phyloP scores from a whole-genome alignment of 495 filamentous ascomycete species.

The Daldinia concentrica region DNA sequence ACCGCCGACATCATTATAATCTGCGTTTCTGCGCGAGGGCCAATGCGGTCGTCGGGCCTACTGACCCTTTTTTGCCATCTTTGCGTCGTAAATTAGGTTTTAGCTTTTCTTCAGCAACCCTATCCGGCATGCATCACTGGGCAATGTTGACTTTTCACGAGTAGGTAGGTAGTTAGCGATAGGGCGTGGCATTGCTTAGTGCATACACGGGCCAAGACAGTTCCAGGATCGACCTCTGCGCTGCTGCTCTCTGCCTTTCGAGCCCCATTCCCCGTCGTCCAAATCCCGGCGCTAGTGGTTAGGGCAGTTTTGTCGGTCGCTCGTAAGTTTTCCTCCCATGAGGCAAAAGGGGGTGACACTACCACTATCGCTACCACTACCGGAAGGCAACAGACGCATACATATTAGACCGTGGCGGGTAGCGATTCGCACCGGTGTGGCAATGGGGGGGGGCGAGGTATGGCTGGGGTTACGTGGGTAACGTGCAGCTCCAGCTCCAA shows the following conservation, averaged over 20 bases:
- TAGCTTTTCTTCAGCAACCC: constrained; percentile 6
- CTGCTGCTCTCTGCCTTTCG: constrained; percentile 7
- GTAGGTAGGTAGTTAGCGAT: not conserved
- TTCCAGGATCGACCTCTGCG: constrained; percentile 28
- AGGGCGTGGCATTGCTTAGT: not conserved
- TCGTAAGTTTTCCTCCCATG: constrained; percentile 9
- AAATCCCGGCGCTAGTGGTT: constrained; percentile 25
- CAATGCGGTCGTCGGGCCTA: constrained; percentile 27
- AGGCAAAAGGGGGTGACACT: constrained; percentile 27
- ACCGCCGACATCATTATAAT: not conserved
- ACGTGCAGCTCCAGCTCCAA: constrained; percentile 37
- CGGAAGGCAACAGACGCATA: constrained; percentile 28
- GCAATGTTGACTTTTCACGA: constrained; percentile 26
- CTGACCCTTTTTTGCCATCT: constrained; percentile 7
- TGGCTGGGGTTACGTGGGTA: constrained; percentile 46
- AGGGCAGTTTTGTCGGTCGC: constrained; percentile 21
- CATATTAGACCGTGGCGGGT: constrained; percentile 28
- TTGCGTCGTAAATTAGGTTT: constrained; percentile 9
- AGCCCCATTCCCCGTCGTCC: constrained; percentile 27
- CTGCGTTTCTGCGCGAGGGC: not conserved
- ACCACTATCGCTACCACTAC: too few species aligned
- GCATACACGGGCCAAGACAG: constrained; percentile 24
- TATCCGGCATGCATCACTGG: constrained; percentile 19
- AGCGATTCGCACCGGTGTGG: constrained; percentile 45
- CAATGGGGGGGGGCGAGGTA: constrained; percentile 38